Evolutionary conservation across 2,329 filamentous ascomycete genomes (phyloP), one percentile per base, ranked within the genome.

Genomic region (Beauveria medogensis): DNA sequence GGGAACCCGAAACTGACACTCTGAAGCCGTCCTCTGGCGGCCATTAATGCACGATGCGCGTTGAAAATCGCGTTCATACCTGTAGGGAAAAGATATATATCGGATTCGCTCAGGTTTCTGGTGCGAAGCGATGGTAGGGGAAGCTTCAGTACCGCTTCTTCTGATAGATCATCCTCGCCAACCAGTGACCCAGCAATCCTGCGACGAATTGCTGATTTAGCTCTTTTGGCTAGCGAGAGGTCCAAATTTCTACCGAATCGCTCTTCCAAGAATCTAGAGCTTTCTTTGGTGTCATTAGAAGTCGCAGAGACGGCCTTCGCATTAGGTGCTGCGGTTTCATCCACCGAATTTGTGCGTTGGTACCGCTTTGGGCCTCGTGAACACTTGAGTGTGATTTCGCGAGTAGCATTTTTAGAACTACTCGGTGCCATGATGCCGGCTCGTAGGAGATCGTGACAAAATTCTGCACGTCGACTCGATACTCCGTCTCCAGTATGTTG

Each of bases 11-110:
- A 97, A 69, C 89, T 92, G 70, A 99, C 86, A 72, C 91, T 95
- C 73, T 90, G 89, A 63, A 83, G 70, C 8, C 80, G 76, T 3
- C 86, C 85, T 43, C 87, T 83, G 0, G 84, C 80, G 56, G 79
- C 77, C 64, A 93, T 77, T 55, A 97, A 77, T 48, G 84, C 84
- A 54, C 88, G 86, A 71, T 99, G 94, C 0, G 90, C 82, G 67
- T 91, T 91, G 77, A 91, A 99, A 50, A 99, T 97, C 56, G 93
- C 86, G 69, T 91, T 97, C 92, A 99, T 99, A 43, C 94, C 94
- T 46, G 84, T 88, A 0, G 93, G 90, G 60, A 89, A 93, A 0
- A 99, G 81, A 69, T 91, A 96, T 41, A 99, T 89, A 70, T 99
- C 93, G 24, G 90, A 84, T 70, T 96, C 91, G 1, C 84, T 85